Base-by-base conservation (phyloP, 331 rosid species). In the Telfairia occidentalis region DNA sequence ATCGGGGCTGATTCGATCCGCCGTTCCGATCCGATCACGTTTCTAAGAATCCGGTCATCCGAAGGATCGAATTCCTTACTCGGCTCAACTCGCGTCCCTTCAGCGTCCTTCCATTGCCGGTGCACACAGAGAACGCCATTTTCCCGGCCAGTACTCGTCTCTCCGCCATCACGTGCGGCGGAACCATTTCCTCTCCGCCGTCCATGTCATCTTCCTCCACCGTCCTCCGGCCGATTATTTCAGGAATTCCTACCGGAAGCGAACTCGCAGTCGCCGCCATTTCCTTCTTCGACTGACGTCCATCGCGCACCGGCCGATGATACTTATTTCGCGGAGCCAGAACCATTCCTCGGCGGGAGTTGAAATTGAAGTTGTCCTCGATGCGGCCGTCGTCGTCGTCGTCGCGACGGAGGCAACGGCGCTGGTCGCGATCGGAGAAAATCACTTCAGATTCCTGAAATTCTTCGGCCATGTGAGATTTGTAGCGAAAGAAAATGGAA, bases 31-130 rank as follows among this genome's bases (percentile, higher is more conserved):
- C 7, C 75, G 60, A 21, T 71, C 45, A 71, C 29, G 60, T 46
- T 75, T 95, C 99, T 42, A 95, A 81, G 82, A 95, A 95, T 0
- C 99, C 99, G 9, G 99, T 95, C 96, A 95, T 78, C 53, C 96
- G 81, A 23, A 91, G 97, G 78, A 95, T 79, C 0, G 96, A 87
- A 76, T 95, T 95, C 77, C 99, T 76, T 46, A 95, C 97, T 57
- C 81, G 82, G 45, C 99, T 90, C 90, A 91, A 87, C 77, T 92
- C 97, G 16, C 99, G 64, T 2, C 99, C 99, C 54, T 95, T 95
- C 46, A 95, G 83, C 0, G 96, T 90, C 77, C 99, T 76, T 28
- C 99, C 99, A 43, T 85, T 84, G 1, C 99, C 99, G 0, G 90
- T 81, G 48, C 90, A 88, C 10, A 95, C 86, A 0, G 97, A 95